Evolutionary conservation across 352 stramenopile genomes (phyloP).

Genomic region (Plasmopara halstedii): DNA sequence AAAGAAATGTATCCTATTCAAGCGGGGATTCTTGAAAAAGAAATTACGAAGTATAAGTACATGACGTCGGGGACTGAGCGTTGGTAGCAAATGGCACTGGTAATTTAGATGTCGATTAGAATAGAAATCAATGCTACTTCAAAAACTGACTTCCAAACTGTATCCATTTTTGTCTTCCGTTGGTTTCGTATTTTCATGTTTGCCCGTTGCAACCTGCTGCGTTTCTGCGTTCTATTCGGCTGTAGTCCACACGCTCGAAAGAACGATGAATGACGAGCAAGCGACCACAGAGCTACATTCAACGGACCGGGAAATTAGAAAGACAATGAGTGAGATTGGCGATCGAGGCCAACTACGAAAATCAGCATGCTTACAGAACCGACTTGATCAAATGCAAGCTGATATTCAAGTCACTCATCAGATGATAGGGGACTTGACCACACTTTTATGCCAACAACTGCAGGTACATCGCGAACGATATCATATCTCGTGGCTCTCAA

Average conservation of each 20-base stretch:
- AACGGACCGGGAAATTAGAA: background rate
- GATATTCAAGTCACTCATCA: conserved; percentile 14
- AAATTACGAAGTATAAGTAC: conserved; percentile 63
- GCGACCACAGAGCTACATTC: background rate
- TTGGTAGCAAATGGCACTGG: conserved; percentile 26
- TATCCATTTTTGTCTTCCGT: background rate
- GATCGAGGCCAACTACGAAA: background rate
- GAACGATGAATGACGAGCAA: background rate
- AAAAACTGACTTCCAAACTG: background rate
- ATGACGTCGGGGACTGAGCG: conserved; percentile 45
- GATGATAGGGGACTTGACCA: conserved; percentile 18
- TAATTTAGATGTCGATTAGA: background rate
- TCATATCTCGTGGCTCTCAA: background rate
- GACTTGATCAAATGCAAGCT: conserved; percentile 18
- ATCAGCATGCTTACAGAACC: conserved; percentile 3
- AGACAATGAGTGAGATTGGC: conserved; percentile 2
- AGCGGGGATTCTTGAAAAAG: conserved; percentile 44
- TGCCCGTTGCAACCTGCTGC: background rate
- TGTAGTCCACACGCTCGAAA: background rate
- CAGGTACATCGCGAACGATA: background rate
- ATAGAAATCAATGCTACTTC: too few relatives aligned
- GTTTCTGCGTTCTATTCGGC: background rate
- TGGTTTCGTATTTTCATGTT: too few relatives aligned
- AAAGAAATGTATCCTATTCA: conserved; percentile 54
- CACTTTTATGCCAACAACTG: conserved; percentile 12